phyloP scores from a whole-genome alignment of 352 stramenopile genomes.

The Globisporangium camurandrum region DNA sequence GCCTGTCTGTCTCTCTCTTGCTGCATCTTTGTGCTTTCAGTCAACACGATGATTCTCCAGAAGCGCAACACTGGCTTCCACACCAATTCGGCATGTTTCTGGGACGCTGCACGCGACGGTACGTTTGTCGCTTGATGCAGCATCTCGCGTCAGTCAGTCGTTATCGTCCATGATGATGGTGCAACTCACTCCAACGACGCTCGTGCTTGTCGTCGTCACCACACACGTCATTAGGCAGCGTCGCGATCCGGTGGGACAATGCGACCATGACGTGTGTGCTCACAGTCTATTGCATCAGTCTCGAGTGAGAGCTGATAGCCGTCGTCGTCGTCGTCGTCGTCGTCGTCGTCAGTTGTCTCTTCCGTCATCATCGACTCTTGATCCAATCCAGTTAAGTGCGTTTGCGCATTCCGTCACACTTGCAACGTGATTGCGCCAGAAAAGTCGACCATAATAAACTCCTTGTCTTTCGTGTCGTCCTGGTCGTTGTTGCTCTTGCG shows the following conservation, averaged over 20 bases:
- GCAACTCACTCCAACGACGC: too few species aligned
- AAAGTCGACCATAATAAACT: constrained; percentile 84
- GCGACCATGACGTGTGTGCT: constrained; percentile 64
- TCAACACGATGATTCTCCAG: constrained; percentile 85
- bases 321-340: background rate
- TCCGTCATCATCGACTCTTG: too few species aligned
- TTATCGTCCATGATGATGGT: too few species aligned
- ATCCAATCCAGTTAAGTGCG: too few species aligned
- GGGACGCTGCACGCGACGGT: constrained; percentile 81
- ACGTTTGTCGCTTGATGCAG: constrained; percentile 10
- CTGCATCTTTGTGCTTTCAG: constrained; percentile 18
- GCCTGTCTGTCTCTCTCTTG: background rate
- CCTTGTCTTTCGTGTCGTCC: constrained; percentile 28
- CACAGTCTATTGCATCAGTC: constrained; percentile 67
- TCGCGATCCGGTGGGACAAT: constrained; percentile 71
- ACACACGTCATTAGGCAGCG: constrained; percentile 66
- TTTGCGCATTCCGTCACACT: constrained; percentile 20
- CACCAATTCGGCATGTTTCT: constrained; percentile 84
- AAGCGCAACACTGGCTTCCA: constrained; percentile 85
- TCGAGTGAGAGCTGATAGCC: constrained; percentile 24
- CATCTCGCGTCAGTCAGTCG: too few species aligned
- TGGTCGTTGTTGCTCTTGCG: too few species aligned
- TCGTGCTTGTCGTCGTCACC: background rate
- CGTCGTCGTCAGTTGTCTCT: background rate
- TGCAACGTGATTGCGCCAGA: constrained; percentile 40